Evolutionary conservation across 192 early-diverging fungal species (phyloP).

Genomic region (Backusella parvicylindrica): DNA sequence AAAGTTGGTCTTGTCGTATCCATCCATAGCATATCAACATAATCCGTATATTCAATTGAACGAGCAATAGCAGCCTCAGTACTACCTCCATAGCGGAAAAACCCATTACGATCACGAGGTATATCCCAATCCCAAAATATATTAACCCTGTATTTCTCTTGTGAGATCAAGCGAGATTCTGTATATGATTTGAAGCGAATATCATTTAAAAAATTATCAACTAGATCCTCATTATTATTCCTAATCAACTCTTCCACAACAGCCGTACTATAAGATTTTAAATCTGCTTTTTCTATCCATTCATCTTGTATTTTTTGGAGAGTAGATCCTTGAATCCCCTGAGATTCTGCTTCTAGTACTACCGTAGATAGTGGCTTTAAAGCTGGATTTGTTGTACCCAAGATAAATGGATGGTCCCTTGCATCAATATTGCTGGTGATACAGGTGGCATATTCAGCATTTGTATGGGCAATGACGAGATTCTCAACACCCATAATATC

Average conservation of each 20-base stretch:
- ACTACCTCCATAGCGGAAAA: constrained; percentile 94
- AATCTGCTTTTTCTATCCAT: constrained; percentile 75
- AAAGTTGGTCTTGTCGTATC: constrained; percentile 93
- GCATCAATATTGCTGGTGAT: constrained; percentile 94
- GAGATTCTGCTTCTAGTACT: constrained; percentile 77
- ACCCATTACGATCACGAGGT: constrained; percentile 89
- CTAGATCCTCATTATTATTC: constrained; percentile 53
- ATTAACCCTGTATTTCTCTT: constrained; percentile 62
- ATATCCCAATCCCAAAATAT: constrained; percentile 87
- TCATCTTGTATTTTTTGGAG: constrained; percentile 80
- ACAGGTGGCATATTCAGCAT: constrained; percentile 93
- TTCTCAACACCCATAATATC: constrained; percentile 99
- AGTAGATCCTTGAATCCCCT: constrained; percentile 66
- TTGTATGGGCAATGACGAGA: constrained; percentile 88
- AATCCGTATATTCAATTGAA: constrained; percentile 77
- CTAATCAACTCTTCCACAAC: constrained; percentile 72
- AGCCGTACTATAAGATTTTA: constrained; percentile 80
- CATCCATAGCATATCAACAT: constrained; percentile 94
- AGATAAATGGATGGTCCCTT: constrained; percentile 93
- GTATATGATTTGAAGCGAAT: constrained; percentile 69
- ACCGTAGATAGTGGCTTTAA: constrained; percentile 63
- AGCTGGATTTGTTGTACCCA: constrained; percentile 83
- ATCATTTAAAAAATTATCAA: constrained; percentile 23
- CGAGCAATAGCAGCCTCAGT: constrained; percentile 84
- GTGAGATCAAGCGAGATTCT: constrained; percentile 78